Percentiles rank a stretch among this genome's conserved stretches.
phyloP scores from a whole-genome alignment of 1,139 yeast genomes.

The Saccharomyces hybrid region DNA sequence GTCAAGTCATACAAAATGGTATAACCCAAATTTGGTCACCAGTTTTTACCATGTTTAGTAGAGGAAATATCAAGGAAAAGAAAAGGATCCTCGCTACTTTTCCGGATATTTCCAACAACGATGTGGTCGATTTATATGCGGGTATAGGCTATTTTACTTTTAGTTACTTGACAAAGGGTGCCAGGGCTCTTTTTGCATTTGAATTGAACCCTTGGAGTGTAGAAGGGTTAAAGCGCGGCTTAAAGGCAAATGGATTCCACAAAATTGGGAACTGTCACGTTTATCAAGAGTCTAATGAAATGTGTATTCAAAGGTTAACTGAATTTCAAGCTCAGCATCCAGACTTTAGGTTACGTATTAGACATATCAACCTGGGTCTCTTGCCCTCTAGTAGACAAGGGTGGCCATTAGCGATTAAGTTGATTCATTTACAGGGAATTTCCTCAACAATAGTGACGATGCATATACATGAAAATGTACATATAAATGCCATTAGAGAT shows the following conservation, averaged over 20 bases:
- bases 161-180: constrained; percentile 52
- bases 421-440: constrained; percentile 19
- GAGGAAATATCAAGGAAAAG: constrained; percentile 86
- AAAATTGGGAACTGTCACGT: constrained; percentile 23
- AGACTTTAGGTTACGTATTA: constrained; percentile 28
- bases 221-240: constrained; percentile 57
- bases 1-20: constrained; percentile 61
- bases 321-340: constrained; percentile 5
- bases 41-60: constrained; percentile 72
- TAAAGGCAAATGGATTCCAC: constrained; percentile 39
- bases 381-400: constrained; percentile 60
- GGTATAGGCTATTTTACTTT: constrained; percentile 85
- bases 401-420: constrained; percentile 44
- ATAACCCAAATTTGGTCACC: constrained; percentile 82
- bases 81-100: constrained; percentile 47
- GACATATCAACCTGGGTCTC: constrained; percentile 72
- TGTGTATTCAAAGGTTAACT: constrained; percentile 38
- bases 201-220: constrained; percentile 83
- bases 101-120: constrained; percentile 33
- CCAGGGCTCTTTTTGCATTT: constrained; percentile 59
- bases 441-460: constrained; percentile 29
- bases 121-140: constrained; percentile 63
- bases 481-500: constrained; percentile 35
- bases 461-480: constrained; percentile 76
- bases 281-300: constrained; percentile 52